Percentiles rank a stretch among this genome's conserved stretches.
These are phyloP conservation scores for Aspergillus egyptiacus DNA, from an alignment of 495 filamentous ascomycete genomes.

Conservation along the genomic window DNA sequence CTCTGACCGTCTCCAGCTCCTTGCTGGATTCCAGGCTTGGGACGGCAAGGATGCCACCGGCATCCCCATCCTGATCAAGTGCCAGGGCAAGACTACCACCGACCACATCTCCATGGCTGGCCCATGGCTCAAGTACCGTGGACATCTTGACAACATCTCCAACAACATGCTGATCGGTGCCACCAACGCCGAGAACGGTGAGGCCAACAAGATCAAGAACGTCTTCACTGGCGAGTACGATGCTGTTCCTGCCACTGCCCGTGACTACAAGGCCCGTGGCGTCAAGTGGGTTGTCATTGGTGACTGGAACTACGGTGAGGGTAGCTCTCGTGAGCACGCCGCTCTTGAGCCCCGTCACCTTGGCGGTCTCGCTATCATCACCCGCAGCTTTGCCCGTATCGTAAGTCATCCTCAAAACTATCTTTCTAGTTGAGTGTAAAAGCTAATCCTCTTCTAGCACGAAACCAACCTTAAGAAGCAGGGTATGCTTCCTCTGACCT, in stretches of 20 bases:
- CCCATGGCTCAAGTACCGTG: slow-evolving; percentile 98
- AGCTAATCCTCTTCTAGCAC: slow-evolving; percentile 46
- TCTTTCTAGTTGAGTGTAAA: background rate
- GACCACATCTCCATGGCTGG: slow-evolving; percentile 99
- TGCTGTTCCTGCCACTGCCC: slow-evolving; percentile 87
- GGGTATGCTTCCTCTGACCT: slow-evolving; percentile 98
- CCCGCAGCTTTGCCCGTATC: slow-evolving; percentile 94
- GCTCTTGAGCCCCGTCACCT: slow-evolving; percentile 97
- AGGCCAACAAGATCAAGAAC: slow-evolving; percentile 99
- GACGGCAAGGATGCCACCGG: slow-evolving; percentile 87
- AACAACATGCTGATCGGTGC: slow-evolving; percentile 99
- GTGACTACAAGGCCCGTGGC: slow-evolving; percentile 97
- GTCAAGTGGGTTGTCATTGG: slow-evolving; percentile 97
- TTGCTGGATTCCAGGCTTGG: slow-evolving; percentile 82
- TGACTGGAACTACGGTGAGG: slow-evolving; percentile 99
- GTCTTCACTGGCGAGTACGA: slow-evolving; percentile 72
- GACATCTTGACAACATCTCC: slow-evolving; percentile 99
- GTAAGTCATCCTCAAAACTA: slow-evolving; percentile 32
- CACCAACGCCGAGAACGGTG: slow-evolving; percentile 88
- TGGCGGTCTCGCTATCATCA: slow-evolving; percentile 95
- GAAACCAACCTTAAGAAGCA: slow-evolving; percentile 99
- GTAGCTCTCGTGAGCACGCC: slow-evolving; percentile 94
- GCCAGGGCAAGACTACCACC: slow-evolving; percentile 96
- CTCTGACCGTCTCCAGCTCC: slow-evolving; percentile 91
- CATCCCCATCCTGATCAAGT: slow-evolving; percentile 95